These are phyloP conservation scores for Carex arenaria DNA, from an alignment of 202 grass and related monocot genomes.

Conservation along the genomic window DNA sequence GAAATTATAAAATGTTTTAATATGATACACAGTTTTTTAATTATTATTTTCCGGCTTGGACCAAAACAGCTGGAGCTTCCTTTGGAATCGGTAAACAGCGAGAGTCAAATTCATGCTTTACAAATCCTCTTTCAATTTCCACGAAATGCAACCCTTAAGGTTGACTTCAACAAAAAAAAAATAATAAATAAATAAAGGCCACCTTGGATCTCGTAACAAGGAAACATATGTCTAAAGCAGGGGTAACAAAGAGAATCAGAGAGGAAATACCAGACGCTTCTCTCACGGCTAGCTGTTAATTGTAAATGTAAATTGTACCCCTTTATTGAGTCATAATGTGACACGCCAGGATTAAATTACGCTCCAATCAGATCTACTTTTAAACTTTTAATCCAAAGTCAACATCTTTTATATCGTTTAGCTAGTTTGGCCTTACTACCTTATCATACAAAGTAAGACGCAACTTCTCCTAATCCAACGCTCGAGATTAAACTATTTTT, in stretches of 20 bases:
- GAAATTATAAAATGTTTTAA: no score
- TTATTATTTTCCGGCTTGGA: neutral
- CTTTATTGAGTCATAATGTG: neutral
- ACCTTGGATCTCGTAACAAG: constrained; percentile 7
- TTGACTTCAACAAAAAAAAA: neutral
- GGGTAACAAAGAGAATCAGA: constrained; percentile 16
- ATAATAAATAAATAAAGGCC: neutral
- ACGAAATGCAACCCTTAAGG: neutral
- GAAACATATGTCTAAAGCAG: constrained; percentile 2
- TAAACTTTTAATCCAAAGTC: neutral
- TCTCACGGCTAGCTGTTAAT: neutral
- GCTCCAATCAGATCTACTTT: neutral
- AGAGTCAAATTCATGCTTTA: neutral
- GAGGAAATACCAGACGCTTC: neutral
- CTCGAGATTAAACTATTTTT: neutral
- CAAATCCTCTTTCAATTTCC: neutral
- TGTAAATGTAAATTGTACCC: neutral
- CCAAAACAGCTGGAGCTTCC: constrained; percentile 5
- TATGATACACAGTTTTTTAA: no score
- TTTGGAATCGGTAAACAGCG: neutral
- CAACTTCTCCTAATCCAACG: neutral
- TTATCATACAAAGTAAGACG: no score
- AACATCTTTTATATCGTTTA: neutral
- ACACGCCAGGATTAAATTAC: constrained; percentile 6
- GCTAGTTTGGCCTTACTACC: no score